Evolutionary conservation across 148 eudicot species (phyloP).

Genomic region (Linanthus parryae): DNA sequence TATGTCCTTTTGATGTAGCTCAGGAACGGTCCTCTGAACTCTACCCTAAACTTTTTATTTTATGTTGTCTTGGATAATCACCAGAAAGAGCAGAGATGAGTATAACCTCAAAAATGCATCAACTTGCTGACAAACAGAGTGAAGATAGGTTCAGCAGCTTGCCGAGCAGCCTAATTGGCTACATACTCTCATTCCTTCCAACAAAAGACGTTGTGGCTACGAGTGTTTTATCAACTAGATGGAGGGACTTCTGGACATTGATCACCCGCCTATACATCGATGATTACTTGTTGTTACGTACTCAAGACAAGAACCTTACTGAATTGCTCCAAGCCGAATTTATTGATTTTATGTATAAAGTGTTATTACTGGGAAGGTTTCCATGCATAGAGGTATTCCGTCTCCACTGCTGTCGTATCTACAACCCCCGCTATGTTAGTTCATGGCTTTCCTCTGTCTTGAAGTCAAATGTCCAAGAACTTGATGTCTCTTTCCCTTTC

Average conservation of each 20-base stretch:
- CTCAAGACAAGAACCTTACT: neutral
- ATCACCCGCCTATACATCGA: conserved; percentile 12
- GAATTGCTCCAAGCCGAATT: neutral
- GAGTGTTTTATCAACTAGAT: conserved; percentile 6
- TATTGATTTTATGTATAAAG: conserved; percentile 1
- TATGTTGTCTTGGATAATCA: too few species aligned
- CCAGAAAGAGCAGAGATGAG: conserved; percentile 9
- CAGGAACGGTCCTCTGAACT: too few species aligned
- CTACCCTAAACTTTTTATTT: too few species aligned
- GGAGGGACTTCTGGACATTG: conserved; percentile 1
- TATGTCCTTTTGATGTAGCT: too few species aligned
- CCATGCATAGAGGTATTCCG: conserved; percentile 9
- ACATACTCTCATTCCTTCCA: conserved; percentile 13
- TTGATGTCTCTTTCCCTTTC: conserved; percentile 5
- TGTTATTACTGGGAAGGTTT: conserved; percentile 6
- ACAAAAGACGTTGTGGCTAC: conserved; percentile 15
- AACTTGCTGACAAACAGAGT: neutral
- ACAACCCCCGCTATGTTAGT: neutral
- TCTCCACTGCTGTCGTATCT: neutral
- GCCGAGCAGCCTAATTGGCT: neutral
- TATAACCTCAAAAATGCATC: neutral
- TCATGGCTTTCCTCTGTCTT: conserved; percentile 10
- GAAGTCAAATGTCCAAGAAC: conserved; percentile 6
- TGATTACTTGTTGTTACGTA: conserved; percentile 7
- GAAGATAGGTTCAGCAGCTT: conserved; percentile 12